phyloP scores from a whole-genome alignment of 2,329 filamentous ascomycete species.

The Ophiocordyceps camponoti-floridani region DNA sequence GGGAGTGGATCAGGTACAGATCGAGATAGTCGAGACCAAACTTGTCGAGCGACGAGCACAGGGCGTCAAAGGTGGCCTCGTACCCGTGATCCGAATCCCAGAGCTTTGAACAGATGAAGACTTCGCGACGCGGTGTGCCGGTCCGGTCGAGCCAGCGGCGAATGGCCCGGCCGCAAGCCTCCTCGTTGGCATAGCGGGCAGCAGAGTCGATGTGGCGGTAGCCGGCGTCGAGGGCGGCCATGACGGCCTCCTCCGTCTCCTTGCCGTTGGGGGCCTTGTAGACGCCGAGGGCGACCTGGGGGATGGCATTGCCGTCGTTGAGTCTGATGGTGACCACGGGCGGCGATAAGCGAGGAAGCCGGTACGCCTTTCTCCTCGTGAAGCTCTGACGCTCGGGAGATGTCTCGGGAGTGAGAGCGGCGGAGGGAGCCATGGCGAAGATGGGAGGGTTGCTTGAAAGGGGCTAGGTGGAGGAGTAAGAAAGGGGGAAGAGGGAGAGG shows the following conservation, averaged over 20 bases:
- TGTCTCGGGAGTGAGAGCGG: slow-evolving; percentile 13
- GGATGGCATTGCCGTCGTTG: slow-evolving; percentile 55
- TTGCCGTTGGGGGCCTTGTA: slow-evolving; percentile 27
- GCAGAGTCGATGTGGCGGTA: slow-evolving; percentile 37
- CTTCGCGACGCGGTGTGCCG: slow-evolving; percentile 43
- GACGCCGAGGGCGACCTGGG: slow-evolving; percentile 29
- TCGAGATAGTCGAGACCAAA: slow-evolving; percentile 56
- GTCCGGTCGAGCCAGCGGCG: slow-evolving; percentile 47
- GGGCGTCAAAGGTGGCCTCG: slow-evolving; percentile 34
- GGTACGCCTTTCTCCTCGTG: slow-evolving; percentile 9
- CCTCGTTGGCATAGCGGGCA: slow-evolving; percentile 45
- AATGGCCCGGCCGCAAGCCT: slow-evolving; percentile 53
- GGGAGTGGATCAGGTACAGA: slow-evolving; percentile 46
- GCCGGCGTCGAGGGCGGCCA: slow-evolving; percentile 37
- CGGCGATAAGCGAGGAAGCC: not conserved
- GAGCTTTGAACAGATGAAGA: slow-evolving; percentile 49
- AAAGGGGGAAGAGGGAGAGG: not conserved
- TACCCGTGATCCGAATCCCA: slow-evolving; percentile 37
- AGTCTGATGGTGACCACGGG: slow-evolving; percentile 33
- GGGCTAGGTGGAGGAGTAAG: not conserved
- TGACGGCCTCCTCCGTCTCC: slow-evolving; percentile 43
- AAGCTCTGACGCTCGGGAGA: slow-evolving; percentile 13
- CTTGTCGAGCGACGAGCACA: slow-evolving; percentile 47
- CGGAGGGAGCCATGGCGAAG: slow-evolving; percentile 16
- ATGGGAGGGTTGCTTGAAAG: not conserved